Conservation (phyloP, 2,329 filamentous ascomycete genomes). For the Talaromyces albobiverticillius region DNA sequence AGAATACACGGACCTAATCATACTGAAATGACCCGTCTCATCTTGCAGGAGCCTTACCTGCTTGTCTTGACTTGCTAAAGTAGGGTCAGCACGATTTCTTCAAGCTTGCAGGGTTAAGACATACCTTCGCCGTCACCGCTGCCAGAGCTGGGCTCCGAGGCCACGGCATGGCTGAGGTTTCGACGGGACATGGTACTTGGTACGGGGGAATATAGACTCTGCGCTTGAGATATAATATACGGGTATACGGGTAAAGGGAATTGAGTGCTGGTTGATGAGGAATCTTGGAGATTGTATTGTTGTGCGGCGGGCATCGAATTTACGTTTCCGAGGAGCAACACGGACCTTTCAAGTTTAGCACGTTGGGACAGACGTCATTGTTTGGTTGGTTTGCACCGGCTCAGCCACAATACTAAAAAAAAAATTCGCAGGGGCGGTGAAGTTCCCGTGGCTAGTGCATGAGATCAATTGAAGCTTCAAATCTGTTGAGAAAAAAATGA, state of each 20-base stretch:
- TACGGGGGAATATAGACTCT: neutral
- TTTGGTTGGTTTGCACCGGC: constrained; percentile 14
- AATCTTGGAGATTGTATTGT: neutral
- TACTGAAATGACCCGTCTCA: constrained; percentile 50
- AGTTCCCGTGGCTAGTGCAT: constrained; percentile 11
- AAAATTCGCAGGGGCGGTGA: neutral
- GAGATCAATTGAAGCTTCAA: neutral
- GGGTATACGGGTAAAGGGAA: neutral
- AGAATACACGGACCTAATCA: constrained; percentile 42
- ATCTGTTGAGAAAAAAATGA: neutral
- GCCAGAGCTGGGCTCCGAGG: constrained; percentile 32
- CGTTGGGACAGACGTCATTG: constrained; percentile 32
- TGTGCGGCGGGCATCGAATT: constrained; percentile 2
- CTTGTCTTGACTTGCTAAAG: constrained; percentile 43
- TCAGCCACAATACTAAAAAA: constrained; percentile 14
- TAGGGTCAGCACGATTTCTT: constrained; percentile 15
- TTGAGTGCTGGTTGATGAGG: neutral
- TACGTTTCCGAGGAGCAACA: neutral
- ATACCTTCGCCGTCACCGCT: constrained; percentile 21
- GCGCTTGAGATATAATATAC: neutral
- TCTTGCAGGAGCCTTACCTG: constrained; percentile 48
- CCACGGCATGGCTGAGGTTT: constrained; percentile 26
- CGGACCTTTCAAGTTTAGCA: neutral
- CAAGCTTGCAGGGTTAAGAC: constrained; percentile 17
- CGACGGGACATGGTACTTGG: constrained; percentile 37